Evolutionary conservation across 78 protist species (phyloP), one percentile per base, ranked within the genome.

Genomic region (Bigelowiella natans): DNA sequence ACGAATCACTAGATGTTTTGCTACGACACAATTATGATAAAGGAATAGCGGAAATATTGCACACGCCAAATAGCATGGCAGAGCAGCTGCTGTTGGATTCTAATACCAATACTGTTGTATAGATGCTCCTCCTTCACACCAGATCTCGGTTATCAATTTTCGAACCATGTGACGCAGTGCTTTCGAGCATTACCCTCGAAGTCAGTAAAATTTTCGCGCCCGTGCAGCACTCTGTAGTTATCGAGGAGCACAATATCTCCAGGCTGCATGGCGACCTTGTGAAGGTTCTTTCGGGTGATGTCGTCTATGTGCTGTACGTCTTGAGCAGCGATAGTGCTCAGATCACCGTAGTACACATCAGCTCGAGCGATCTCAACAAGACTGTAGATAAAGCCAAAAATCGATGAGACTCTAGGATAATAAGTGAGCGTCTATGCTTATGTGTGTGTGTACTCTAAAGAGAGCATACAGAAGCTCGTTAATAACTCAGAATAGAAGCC

Each of bases 181-280:
- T 51, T 51, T 7, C 73, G 73, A 26, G 73, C 73, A 18, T 51
- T 51, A 18, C 34, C 34, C 73, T 7, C 73, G 18, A 51, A 26
- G 83, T 39, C 86, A n/a, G 1, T 36, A 2, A 89, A 82, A 37
- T 73, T 38, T 29, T 89, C 88, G 31, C 91, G 91, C 36, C 91
- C 91, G 28, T 89, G 91, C 64, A 89, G 88, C 29, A 90, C 73
- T n/a, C 92, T 38, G 83, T 90, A 90, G 84, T 90, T 90, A 82
- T 90, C 92, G 40, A 26, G 0, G 3, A 90, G 84, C 28, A 90
- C 89, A 37, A 90, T 88, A 39, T 90, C 92, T 28, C 92, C 92
- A 31, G 88, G 88, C 88, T 82, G 31, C 91, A 89, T 82, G 39
- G 7, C 18, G 73, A 7, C 7, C 73, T 51, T 51, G 18, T 51